Conservation (phyloP, 225 moss, liverwort and hornwort species). For the Neckera pumila region DNA sequence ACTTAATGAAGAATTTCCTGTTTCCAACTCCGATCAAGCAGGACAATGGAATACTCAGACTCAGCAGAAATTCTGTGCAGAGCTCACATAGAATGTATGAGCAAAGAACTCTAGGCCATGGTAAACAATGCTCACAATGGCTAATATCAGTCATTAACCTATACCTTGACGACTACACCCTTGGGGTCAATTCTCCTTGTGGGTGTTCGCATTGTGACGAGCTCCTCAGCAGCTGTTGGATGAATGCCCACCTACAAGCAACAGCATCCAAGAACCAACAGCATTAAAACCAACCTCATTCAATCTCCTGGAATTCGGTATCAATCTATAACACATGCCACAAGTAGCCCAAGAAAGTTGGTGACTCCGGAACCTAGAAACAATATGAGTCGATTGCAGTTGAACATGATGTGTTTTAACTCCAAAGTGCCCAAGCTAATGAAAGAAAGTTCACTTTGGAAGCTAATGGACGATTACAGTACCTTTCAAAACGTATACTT, state of each 20-base stretch:
- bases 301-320: not conserved
- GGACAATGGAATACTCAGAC: not conserved
- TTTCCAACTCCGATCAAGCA: not conserved
- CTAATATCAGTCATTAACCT: not conserved
- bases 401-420: not conserved
- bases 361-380: not conserved
- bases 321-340: not conserved
- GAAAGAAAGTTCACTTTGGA: not conserved
- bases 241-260: conserved; percentile 74
- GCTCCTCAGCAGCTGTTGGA: conserved; percentile 88
- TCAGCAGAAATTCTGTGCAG: not conserved
- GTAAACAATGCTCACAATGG: not conserved
- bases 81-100: not conserved
- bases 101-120: not conserved
- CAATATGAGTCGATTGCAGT: not conserved
- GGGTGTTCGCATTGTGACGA: conserved; percentile 77
- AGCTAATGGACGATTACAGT: not conserved
- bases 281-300: not conserved
- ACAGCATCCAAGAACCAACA: not conserved
- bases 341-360: not conserved
- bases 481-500: not conserved
- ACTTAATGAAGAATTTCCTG: not conserved
- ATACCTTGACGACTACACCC: conserved; percentile 18
- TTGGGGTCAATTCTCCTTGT: conserved; percentile 37
- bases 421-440: not conserved